Evolutionary conservation across 305 asterid genomes (phyloP).

Genomic region (Caryopteris hybrid): DNA sequence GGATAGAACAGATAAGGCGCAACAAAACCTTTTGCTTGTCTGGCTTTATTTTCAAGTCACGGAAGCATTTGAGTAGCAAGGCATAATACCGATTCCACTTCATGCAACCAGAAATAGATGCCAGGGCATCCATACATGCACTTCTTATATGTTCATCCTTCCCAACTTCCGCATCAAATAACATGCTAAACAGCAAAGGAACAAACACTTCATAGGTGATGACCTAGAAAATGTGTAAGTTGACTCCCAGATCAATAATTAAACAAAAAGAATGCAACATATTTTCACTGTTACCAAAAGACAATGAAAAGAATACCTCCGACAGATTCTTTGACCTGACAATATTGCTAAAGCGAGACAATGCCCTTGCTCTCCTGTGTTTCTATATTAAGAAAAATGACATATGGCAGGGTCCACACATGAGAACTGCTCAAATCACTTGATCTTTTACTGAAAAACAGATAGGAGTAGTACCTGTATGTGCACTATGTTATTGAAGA

Average conservation of each 20-base stretch:
- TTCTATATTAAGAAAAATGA: slow-evolving; percentile 49
- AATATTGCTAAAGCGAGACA: slow-evolving; percentile 55
- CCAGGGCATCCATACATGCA: slow-evolving; percentile 79
- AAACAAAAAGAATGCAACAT: slow-evolving; percentile 6
- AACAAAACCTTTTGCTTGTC: slow-evolving; percentile 70
- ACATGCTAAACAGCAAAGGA: slow-evolving; percentile 77
- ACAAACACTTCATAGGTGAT: slow-evolving; percentile 67
- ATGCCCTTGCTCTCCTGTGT: slow-evolving; percentile 89
- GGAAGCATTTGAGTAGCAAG: slow-evolving; percentile 68
- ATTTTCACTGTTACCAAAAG: slow-evolving; percentile 1
- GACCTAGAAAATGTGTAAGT: slow-evolving; percentile 39
- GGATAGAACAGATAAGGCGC: slow-evolving; percentile 71
- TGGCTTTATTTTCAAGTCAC: slow-evolving; percentile 58
- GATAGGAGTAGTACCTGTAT: slow-evolving; percentile 58
- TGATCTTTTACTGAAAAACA: neutral
- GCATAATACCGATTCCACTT: slow-evolving; percentile 70
- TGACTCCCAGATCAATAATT: slow-evolving; percentile 13
- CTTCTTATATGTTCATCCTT: slow-evolving; percentile 84
- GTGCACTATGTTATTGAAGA: slow-evolving; percentile 78
- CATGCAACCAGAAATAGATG: slow-evolving; percentile 74
- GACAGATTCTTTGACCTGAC: slow-evolving; percentile 52
- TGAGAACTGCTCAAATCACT: slow-evolving; percentile 4
- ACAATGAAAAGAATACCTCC: slow-evolving; percentile 44
- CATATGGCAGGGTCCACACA: slow-evolving; percentile 5
- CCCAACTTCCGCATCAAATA: slow-evolving; percentile 67